Conservation (phyloP, 2,329 filamentous ascomycete species). For the Biscogniauxia mediterranea region DNA sequence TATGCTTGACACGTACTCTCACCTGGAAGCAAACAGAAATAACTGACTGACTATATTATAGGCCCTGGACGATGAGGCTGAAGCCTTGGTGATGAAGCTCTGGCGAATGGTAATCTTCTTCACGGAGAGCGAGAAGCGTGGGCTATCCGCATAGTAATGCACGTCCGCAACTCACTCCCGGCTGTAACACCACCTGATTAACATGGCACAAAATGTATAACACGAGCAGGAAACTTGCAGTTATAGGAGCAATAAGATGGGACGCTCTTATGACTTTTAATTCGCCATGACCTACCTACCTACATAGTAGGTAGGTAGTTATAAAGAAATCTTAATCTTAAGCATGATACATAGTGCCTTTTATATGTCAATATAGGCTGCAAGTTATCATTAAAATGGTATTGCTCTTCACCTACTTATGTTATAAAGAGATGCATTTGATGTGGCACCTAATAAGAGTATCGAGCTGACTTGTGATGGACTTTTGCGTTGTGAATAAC, state of each 20-base stretch:
- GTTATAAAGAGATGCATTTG: too few relatives aligned
- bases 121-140: constrained; percentile 88
- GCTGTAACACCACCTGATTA: neutral
- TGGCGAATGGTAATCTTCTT: constrained; percentile 99
- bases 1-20: constrained; percentile 44
- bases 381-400: too few relatives aligned
- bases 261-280: neutral
- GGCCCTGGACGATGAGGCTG: constrained; percentile 92
- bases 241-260: neutral
- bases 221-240: constrained; percentile 3
- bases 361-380: too few relatives aligned
- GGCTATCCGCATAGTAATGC: constrained; percentile 63
- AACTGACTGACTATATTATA: constrained; percentile 42
- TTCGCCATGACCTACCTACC: too few relatives aligned
- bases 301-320: too few relatives aligned
- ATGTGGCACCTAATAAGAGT: too few relatives aligned
- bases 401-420: too few relatives aligned
- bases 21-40: neutral
- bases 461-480: too few relatives aligned
- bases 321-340: too few relatives aligned
- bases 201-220: constrained; percentile 1
- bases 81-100: constrained; percentile 90
- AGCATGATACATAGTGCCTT: too few relatives aligned
- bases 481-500: too few relatives aligned
- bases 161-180: neutral